phyloP scores from a whole-genome alignment of 2,329 filamentous ascomycete species.

The Alternaria postmessia region DNA sequence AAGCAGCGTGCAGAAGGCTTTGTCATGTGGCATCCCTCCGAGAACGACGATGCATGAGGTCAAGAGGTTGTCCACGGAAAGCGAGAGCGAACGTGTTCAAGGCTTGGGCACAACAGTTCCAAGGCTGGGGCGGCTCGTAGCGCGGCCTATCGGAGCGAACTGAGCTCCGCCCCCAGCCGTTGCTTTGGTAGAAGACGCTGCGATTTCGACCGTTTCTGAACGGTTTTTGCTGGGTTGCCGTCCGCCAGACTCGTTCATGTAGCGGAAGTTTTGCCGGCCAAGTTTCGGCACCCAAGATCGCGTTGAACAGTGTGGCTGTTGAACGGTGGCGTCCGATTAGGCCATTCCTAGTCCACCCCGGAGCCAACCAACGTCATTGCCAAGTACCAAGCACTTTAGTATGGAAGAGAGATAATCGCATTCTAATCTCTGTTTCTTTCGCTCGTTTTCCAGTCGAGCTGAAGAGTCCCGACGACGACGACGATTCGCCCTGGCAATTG shows the following conservation, averaged over 20 bases:
- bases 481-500: not conserved
- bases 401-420: slow-evolving; percentile 10
- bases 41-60: not conserved
- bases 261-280: slow-evolving; percentile 10
- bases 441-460: not conserved
- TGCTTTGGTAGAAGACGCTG: not conserved
- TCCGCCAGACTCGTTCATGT: not conserved
- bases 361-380: slow-evolving; percentile 16
- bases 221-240: not conserved
- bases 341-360: not conserved
- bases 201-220: not conserved
- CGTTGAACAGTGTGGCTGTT: not conserved
- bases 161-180: slow-evolving; percentile 1
- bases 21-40: slow-evolving; percentile 15
- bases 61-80: slow-evolving; percentile 2
- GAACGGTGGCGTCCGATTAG: slow-evolving; percentile 10
- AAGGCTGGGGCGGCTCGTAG: slow-evolving; percentile 3
- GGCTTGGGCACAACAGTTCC: slow-evolving; percentile 1
- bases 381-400: slow-evolving; percentile 20
- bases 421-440: slow-evolving; percentile 8
- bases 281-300: not conserved
- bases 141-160: slow-evolving; percentile 8
- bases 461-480: not conserved
- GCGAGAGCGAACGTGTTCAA: not conserved
- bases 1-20: slow-evolving; percentile 9